phyloP scores from a whole-genome alignment of 495 filamentous ascomycete genomes.

The Massariosphaeria phaeospora region DNA sequence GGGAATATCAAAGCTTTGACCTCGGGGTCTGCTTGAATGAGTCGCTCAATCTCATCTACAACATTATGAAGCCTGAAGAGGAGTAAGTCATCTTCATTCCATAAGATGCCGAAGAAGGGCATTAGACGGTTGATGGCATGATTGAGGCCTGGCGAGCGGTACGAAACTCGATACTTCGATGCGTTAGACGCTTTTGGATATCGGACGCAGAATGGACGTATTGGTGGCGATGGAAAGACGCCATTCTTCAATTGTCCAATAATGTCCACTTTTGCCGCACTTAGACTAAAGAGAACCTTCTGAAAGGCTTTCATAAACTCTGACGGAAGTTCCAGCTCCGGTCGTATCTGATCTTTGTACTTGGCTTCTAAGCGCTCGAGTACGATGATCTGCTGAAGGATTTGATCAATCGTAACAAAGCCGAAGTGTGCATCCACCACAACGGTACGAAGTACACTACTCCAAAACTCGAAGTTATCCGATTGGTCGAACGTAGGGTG shows the following conservation, averaged over 20 bases:
- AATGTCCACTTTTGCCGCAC: constrained; percentile 27
- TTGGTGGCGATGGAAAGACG: constrained; percentile 38
- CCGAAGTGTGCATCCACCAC: constrained; percentile 32
- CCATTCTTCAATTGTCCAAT: constrained; percentile 29
- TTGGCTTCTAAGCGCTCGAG: constrained; percentile 31
- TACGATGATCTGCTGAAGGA: constrained; percentile 28
- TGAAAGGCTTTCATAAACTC: constrained; percentile 39
- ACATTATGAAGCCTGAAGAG: constrained; percentile 29
- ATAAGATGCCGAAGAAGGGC: constrained; percentile 33
- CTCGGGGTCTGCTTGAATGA: constrained; percentile 39
- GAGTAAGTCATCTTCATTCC: neutral
- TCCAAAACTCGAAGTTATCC: constrained; percentile 34
- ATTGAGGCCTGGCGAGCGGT: neutral
- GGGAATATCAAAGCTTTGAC: constrained; percentile 41
- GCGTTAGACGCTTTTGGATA: constrained; percentile 1
- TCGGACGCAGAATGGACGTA: constrained; percentile 38
- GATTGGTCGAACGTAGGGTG: constrained; percentile 34
- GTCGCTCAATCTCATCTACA: constrained; percentile 46
- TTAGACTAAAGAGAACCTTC: constrained; percentile 37
- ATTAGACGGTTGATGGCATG: constrained; percentile 11
- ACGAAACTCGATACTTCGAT: neutral
- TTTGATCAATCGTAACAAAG: constrained; percentile 32
- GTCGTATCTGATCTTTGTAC: constrained; percentile 27
- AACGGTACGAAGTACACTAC: constrained; percentile 33
- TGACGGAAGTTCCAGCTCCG: constrained; percentile 34